These are phyloP conservation scores for Nyssa sinensis DNA, from an alignment of 148 eudicot species.

Conservation along the genomic window DNA sequence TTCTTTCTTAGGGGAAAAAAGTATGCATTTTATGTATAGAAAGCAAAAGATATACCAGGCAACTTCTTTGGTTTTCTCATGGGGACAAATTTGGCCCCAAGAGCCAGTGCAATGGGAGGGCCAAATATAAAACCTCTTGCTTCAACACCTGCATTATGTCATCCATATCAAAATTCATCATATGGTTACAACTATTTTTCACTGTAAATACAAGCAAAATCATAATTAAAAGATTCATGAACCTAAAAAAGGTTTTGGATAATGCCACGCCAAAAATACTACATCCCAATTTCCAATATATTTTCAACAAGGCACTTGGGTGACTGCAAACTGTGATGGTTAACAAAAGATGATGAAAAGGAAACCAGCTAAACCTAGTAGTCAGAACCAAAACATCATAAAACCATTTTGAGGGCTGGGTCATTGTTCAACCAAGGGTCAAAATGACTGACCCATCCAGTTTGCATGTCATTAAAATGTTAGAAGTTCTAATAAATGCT, in stretches of 20 bases:
- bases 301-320: not conserved
- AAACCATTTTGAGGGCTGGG: no score
- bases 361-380: no score
- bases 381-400: no score
- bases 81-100: conserved; percentile 97
- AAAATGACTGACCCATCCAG: no score
- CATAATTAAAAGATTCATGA: no score
- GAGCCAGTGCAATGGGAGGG: conserved; percentile 94
- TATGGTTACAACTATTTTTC: not conserved
- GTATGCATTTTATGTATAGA: not conserved
- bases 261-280: not conserved
- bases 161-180: conserved; percentile 1
- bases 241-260: not conserved
- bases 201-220: no score
- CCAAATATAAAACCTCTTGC: conserved; percentile 99
- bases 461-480: no score
- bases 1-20: not conserved
- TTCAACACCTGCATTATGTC: conserved; percentile 68
- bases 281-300: not conserved
- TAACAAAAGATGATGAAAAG: not conserved
- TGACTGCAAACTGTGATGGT: not conserved
- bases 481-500: no score
- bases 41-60: conserved; percentile 54
- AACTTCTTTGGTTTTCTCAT: conserved; percentile 89
- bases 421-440: no score